Evolutionary conservation across 2,329 filamentous ascomycete species (phyloP).

Genomic region (Raffaelea deltoideospora): DNA sequence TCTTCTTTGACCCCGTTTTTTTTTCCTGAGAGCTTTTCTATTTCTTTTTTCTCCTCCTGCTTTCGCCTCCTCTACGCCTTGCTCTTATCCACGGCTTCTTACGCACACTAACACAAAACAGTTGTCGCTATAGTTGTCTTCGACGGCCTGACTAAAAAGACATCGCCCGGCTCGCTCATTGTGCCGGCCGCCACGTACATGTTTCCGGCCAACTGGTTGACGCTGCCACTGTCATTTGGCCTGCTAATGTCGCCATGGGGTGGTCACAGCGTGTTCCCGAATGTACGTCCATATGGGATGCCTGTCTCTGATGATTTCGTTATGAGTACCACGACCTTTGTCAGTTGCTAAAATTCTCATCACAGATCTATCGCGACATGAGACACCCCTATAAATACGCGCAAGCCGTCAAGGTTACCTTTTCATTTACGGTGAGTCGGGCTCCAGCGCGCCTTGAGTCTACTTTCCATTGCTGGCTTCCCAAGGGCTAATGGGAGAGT

Average conservation of each 20-base stretch:
- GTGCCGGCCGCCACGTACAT: constrained; percentile 67
- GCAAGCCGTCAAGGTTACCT: constrained; percentile 16
- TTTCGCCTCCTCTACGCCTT: no score
- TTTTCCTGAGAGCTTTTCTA: neutral
- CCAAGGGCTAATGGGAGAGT: neutral
- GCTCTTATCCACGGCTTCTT: no score
- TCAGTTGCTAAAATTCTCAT: no score
- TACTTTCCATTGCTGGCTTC: neutral
- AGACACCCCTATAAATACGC: constrained; percentile 67
- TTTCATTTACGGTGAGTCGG: constrained; percentile 17
- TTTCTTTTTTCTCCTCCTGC: neutral
- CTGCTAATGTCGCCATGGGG: constrained; percentile 68
- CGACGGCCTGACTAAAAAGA: constrained; percentile 73
- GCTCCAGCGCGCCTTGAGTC: neutral
- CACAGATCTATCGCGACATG: constrained; percentile 46
- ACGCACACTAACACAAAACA: constrained; percentile 18
- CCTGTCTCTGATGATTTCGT: no score
- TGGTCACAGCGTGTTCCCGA: constrained; percentile 62
- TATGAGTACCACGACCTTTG: no score
- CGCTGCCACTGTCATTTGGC: constrained; percentile 76
- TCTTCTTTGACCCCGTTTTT: constrained; percentile 1
- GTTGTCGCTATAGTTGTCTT: constrained; percentile 72
- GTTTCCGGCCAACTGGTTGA: constrained; percentile 74
- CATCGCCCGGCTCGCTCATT: constrained; percentile 66
- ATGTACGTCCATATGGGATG: constrained; percentile 38